phyloP scores from a whole-genome alignment of 2,329 filamentous ascomycete species.

The Pseudogymnoascus sp. region DNA sequence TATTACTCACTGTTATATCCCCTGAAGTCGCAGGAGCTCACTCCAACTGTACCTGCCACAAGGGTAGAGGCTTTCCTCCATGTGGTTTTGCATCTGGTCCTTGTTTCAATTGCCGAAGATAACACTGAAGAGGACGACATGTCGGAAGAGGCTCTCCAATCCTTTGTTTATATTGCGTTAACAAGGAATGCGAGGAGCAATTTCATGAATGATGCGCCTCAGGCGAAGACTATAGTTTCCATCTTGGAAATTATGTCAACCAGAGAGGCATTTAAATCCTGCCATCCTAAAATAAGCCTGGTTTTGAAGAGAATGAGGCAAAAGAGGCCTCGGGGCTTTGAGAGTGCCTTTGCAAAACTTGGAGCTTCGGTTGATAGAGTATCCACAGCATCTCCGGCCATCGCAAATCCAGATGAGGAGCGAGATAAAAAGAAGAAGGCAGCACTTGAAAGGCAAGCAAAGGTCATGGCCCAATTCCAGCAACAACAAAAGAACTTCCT shows the following conservation, averaged over 20 bases:
- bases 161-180: constrained; percentile 67
- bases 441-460: constrained; percentile 79
- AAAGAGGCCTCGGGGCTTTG: constrained; percentile 67
- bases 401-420: constrained; percentile 50
- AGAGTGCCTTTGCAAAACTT: constrained; percentile 54
- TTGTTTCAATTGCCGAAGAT: constrained; percentile 83
- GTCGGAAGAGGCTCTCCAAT: constrained; percentile 42
- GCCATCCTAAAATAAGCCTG: constrained; percentile 74
- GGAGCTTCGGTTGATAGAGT: constrained; percentile 69
- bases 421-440: constrained; percentile 82
- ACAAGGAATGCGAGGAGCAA: constrained; percentile 54
- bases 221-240: constrained; percentile 54
- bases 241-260: constrained; percentile 53
- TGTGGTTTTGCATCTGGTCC: constrained; percentile 76
- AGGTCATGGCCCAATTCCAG: constrained; percentile 96
- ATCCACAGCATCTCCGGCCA: constrained; percentile 72
- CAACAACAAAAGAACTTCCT: constrained; percentile 95
- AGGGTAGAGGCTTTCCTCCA: constrained; percentile 88
- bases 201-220: constrained; percentile 48
- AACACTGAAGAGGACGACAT: constrained; percentile 47
- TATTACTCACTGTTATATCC: constrained; percentile 83
- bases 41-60: constrained; percentile 68
- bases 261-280: constrained; percentile 71
- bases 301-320: constrained; percentile 81
- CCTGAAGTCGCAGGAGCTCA: constrained; percentile 58